A percentile compares a stretch with the other conserved stretches of the same genome.
phyloP scores from a whole-genome alignment of 345 rosid genomes.

The Jatropha curcas region DNA sequence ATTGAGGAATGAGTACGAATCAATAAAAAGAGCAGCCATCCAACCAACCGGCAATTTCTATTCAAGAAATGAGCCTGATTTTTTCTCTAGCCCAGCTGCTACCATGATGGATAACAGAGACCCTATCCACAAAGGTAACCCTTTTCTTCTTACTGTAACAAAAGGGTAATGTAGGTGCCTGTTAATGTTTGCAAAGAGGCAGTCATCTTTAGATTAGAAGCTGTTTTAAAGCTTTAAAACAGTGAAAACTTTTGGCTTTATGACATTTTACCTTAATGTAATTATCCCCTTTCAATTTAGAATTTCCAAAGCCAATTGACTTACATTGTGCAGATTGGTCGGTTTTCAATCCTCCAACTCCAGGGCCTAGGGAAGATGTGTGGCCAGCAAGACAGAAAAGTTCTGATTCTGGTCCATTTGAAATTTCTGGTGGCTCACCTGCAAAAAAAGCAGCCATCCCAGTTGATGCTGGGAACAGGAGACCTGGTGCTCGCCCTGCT shows the following conservation, averaged over 20 bases:
- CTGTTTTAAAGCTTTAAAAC: conserved; percentile 1
- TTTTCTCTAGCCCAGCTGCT: conserved; percentile 61
- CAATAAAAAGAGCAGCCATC: conserved; percentile 73
- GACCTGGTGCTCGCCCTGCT: conserved; percentile 43
- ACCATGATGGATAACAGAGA: conserved; percentile 68
- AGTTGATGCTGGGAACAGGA: conserved; percentile 59
- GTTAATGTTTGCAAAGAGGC: not conserved
- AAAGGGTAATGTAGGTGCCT: conserved; percentile 16
- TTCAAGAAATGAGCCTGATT: conserved; percentile 64
- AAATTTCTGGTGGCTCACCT: conserved; percentile 62
- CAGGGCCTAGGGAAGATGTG: conserved; percentile 86
- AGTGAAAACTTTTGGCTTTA: conserved; percentile 5
- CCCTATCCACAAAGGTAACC: conserved; percentile 67
- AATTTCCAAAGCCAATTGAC: conserved; percentile 68
- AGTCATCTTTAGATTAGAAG: not conserved
- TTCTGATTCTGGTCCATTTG: conserved; percentile 70
- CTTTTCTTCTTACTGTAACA: conserved; percentile 1
- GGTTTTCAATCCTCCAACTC: conserved; percentile 80
- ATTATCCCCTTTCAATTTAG: conserved; percentile 29
- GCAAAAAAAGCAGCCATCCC: conserved; percentile 52
- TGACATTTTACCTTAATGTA: conserved; percentile 2
- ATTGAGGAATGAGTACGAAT: conserved; percentile 72
- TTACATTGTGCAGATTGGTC: conserved; percentile 84
- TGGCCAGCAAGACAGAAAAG: conserved; percentile 92
- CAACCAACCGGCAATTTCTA: conserved; percentile 73